Evolutionary conservation across 176 grass and related monocot genomes (phyloP), one percentile per base, ranked within the genome.

Genomic region (Musa acuminata): DNA sequence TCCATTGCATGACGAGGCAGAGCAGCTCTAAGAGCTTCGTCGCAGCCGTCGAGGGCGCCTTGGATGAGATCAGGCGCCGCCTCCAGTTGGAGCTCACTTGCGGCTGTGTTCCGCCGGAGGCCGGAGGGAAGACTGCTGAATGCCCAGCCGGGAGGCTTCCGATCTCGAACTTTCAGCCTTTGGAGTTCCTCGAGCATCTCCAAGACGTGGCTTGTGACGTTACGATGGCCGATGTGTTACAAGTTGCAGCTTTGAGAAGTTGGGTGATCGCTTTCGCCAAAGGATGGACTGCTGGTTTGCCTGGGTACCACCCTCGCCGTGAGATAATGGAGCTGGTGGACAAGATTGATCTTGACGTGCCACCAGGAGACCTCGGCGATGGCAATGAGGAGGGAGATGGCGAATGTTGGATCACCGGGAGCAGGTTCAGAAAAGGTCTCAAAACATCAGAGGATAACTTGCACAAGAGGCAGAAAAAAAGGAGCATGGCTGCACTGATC

Each of bases 331-430:
- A 92, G 11, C 82, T 96, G 8, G 79, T 84, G 16, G 93, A 96
- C 78, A 92, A 86, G 81, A 81, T 96, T 29, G 87, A 96, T 58
- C 85, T 96, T 8, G 93, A 96, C 49, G 83, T 88, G 51, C 80
- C 83, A 1, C 73, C 85, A 9, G 83, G 72, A 2, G 54, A 72
- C 43, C 52, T 62, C 14, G 27, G n/a, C 6, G 69, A 80, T 62
- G 55, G 55, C 67, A 79, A 71, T 53, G 77, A 9, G 12, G 77
- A 71, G 79, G 85, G 52, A 21, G 77, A 82, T 13, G 62, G 67
- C 7, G 82, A 76, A 16, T 69, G 71, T 21, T 75, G 72, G 78
- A 60, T 59, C 27, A 62, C 49, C 0, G 72, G 60, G 1, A n/a
- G 23, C n/a, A 17, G 55, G 49, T 20, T 71, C 2, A 13, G n/a